Evolutionary conservation across 208 protist species (phyloP).

Genomic region (Acanthamoeba sp.): DNA sequence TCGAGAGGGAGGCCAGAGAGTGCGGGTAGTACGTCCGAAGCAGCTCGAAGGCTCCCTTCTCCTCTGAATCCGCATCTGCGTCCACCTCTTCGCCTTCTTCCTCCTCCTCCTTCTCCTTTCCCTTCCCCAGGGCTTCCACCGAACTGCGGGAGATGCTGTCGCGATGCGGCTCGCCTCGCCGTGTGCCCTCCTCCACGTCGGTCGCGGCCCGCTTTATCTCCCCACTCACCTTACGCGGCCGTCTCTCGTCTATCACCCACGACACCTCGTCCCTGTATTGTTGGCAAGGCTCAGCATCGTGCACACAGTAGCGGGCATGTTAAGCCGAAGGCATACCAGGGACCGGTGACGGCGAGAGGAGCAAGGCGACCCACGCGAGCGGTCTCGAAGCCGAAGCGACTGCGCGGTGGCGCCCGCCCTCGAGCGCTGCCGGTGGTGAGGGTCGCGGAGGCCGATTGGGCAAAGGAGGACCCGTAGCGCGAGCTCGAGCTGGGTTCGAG

Average conservation of each 20-base stretch:
- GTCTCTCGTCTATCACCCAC: neutral
- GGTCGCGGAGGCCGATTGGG: neutral
- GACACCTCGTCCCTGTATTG: constrained; percentile 7
- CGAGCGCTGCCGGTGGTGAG: neutral
- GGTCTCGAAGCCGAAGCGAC: neutral
- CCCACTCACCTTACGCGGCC: neutral
- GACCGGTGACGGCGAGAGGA: neutral
- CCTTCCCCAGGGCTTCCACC: neutral
- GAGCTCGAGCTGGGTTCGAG: neutral
- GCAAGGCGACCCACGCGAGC: neutral
- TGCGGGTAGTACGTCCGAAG: constrained; percentile 17
- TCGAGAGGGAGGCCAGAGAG: neutral
- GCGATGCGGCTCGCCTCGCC: neutral
- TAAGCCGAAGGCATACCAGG: neutral
- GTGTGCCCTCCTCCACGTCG: neutral
- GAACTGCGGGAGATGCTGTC: neutral
- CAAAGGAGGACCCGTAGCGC: neutral
- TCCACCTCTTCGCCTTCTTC: neutral
- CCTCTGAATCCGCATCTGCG: neutral
- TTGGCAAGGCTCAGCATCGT: no score
- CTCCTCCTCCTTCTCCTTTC: neutral
- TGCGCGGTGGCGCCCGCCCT: neutral
- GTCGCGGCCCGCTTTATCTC: neutral
- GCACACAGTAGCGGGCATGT: neutral
- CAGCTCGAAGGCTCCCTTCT: constrained; percentile 30